Percentiles rank a stretch among this genome's conserved stretches.
Conservation (phyloP, 108 stramenopile species). For the Fistulifera solaris region DNA sequence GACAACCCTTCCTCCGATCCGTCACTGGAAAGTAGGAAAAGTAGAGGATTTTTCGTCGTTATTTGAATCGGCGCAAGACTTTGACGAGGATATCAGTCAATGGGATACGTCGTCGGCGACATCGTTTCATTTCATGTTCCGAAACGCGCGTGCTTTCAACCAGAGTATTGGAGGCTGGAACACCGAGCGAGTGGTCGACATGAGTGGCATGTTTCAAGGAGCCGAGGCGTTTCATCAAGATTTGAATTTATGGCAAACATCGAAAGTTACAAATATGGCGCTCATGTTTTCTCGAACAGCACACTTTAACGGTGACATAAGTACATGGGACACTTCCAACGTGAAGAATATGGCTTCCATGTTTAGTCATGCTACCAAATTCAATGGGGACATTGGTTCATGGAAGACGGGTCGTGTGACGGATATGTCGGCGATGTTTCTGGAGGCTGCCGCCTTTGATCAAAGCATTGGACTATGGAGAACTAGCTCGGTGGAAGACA, state of each 20-base stretch:
- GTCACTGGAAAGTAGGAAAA: too few relatives aligned
- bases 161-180: constrained; percentile 2
- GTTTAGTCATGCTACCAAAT: constrained; percentile 10
- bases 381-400: constrained; percentile 2
- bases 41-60: too few relatives aligned
- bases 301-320: constrained; percentile 11
- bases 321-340: constrained; percentile 3
- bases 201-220: neutral
- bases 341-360: constrained; percentile 2
- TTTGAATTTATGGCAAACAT: constrained; percentile 1
- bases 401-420: constrained; percentile 7
- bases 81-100: constrained; percentile 5
- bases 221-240: constrained; percentile 1
- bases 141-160: constrained; percentile 7
- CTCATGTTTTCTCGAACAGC: neutral
- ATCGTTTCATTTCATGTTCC: constrained; percentile 16
- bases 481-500: neutral
- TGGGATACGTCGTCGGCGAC: constrained; percentile 16
- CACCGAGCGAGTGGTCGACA: neutral
- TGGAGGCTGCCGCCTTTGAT: constrained; percentile 20
- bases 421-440: constrained; percentile 19
- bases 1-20: too few relatives aligned
- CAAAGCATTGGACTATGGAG: constrained; percentile 26
- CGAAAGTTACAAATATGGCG: too few relatives aligned
- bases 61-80: too few relatives aligned